phyloP scores from a whole-genome alignment of 2,329 filamentous ascomycete genomes.

The Balansia obtecta region DNA sequence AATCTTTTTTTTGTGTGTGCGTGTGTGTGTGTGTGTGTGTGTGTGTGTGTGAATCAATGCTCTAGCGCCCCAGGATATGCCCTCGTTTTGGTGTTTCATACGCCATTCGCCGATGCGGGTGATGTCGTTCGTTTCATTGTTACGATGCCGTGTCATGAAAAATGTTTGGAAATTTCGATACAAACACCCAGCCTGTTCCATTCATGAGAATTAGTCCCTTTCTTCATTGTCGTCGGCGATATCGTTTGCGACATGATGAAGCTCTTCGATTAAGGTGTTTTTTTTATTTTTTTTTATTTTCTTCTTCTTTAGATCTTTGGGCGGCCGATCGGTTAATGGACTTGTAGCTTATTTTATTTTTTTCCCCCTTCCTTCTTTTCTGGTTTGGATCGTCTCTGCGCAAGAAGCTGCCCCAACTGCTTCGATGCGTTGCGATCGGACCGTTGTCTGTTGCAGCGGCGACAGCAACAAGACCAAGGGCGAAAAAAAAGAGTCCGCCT shows the following conservation, averaged over 20 bases:
- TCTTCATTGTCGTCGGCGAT: neutral
- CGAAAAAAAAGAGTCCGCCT: neutral
- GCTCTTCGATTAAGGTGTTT: neutral
- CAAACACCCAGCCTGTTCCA: neutral
- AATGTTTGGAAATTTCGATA: conserved; percentile 12
- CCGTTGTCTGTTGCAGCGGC: neutral
- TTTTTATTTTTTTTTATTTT: neutral
- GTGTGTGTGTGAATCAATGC: conserved; percentile 16
- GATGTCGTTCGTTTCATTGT: conserved; percentile 19
- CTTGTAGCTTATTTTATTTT: neutral
- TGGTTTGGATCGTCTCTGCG: neutral
- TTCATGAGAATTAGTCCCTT: neutral
- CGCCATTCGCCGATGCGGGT: conserved; percentile 27
- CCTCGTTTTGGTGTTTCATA: conserved; percentile 19
- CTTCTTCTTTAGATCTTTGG: neutral
- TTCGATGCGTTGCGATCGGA: neutral
- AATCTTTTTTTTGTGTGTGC: too few species aligned
- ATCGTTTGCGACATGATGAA: neutral
- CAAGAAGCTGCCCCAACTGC: neutral
- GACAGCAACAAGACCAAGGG: neutral
- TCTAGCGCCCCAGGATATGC: conserved; percentile 25
- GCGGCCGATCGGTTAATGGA: neutral
- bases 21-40: too few species aligned
- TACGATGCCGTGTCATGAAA: conserved; percentile 22
- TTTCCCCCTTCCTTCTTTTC: neutral